Evolutionary conservation across 176 grass and related monocot genomes (phyloP).

Genomic region (Zoysia japonica): DNA sequence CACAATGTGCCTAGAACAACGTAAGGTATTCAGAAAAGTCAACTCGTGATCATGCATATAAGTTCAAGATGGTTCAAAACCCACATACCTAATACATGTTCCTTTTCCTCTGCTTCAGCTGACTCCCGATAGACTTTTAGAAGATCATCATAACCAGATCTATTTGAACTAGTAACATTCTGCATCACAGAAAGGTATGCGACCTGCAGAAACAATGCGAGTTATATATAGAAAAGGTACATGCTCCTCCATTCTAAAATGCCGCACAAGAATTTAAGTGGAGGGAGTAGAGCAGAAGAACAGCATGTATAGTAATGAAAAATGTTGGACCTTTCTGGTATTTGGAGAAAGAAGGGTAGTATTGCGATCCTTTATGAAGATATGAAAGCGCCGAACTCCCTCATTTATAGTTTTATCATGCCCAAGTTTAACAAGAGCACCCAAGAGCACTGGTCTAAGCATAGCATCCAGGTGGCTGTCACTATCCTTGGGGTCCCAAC

Average conservation of each 20-base stretch:
- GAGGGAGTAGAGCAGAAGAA: not conserved
- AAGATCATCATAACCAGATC: constrained; percentile 74
- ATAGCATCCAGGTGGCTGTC: constrained; percentile 74
- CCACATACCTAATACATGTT: constrained; percentile 57
- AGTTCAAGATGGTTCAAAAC: constrained; percentile 30
- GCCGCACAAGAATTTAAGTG: too few relatives aligned
- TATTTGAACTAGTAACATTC: constrained; percentile 59
- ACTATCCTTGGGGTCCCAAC: constrained; percentile 68
- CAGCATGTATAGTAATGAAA: constrained; percentile 28
- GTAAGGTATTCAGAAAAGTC: constrained; percentile 30
- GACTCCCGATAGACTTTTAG: constrained; percentile 65
- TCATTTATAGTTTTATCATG: constrained; percentile 69
- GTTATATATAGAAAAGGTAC: constrained; percentile 13
- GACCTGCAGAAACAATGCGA: constrained; percentile 53
- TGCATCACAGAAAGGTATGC: constrained; percentile 87
- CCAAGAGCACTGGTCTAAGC: constrained; percentile 71
- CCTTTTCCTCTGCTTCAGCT: constrained; percentile 64
- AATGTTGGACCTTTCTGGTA: constrained; percentile 72
- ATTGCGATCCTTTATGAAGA: constrained; percentile 61
- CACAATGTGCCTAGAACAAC: constrained; percentile 53
- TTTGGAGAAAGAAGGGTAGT: constrained; percentile 69
- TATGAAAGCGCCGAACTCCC: constrained; percentile 62
- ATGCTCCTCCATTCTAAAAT: too few relatives aligned
- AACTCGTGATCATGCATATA: constrained; percentile 35
- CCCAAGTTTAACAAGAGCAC: constrained; percentile 67